Evolutionary conservation across 495 filamentous ascomycete species (phyloP).

Genomic region (Aspergillus affinis): DNA sequence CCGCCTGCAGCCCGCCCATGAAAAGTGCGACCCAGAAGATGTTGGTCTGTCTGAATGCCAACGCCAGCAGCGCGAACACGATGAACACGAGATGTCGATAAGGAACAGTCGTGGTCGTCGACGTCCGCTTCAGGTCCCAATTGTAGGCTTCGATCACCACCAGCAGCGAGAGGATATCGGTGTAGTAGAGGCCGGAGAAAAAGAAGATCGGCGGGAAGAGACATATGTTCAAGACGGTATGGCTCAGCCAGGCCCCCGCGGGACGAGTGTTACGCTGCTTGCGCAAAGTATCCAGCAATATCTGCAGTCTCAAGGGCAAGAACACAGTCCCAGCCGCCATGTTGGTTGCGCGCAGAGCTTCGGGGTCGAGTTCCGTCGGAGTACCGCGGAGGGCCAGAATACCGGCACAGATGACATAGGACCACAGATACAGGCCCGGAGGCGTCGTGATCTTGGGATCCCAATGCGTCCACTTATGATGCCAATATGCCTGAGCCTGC

Average conservation of each 20-base stretch:
- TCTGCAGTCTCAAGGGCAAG: slow-evolving; percentile 47
- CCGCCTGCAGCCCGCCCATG: slow-evolving; percentile 71
- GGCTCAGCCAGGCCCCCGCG: slow-evolving; percentile 44
- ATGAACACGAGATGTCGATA: slow-evolving; percentile 43
- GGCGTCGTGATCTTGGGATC: slow-evolving; percentile 97
- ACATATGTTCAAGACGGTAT: slow-evolving; percentile 75
- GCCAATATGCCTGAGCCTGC: slow-evolving; percentile 85
- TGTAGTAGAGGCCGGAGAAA: slow-evolving; percentile 93
- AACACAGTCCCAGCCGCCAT: slow-evolving; percentile 35
- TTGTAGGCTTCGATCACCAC: slow-evolving; percentile 66
- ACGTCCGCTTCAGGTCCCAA: slow-evolving; percentile 51
- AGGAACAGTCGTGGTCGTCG: slow-evolving; percentile 12
- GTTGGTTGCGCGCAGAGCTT: slow-evolving; percentile 42
- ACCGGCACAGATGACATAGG: slow-evolving; percentile 43
- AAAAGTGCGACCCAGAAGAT: slow-evolving; percentile 93
- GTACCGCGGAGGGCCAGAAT: slow-evolving; percentile 37
- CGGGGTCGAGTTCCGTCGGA: slow-evolving; percentile 39
- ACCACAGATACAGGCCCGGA: slow-evolving; percentile 74
- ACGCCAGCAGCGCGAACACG: slow-evolving; percentile 55
- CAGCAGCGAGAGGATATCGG: slow-evolving; percentile 67
- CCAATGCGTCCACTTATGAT: slow-evolving; percentile 73
- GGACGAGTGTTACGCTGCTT: slow-evolving; percentile 39
- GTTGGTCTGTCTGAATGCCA: slow-evolving; percentile 89
- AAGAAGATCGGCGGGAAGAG: slow-evolving; percentile 92
- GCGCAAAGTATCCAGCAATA: slow-evolving; percentile 36